Base-by-base conservation (phyloP, 495 filamentous ascomycete genomes). In the Hypoxylon perforatum region DNA sequence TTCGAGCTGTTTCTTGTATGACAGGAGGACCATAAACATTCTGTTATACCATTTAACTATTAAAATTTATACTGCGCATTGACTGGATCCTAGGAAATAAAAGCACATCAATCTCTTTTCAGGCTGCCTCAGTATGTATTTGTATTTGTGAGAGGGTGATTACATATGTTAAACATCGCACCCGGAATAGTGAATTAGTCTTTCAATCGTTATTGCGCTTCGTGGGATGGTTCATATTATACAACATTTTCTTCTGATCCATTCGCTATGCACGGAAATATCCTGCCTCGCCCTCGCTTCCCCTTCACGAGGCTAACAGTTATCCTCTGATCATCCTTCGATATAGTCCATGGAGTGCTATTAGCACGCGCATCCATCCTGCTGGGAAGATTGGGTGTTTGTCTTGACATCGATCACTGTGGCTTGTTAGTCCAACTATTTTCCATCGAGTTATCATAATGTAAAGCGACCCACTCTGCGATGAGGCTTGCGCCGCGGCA, bases 391-490 rank as follows among this genome's bases (percentile, higher is more conserved):
- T 65, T 90, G 84, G 67, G 85, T 86, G 54, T 89, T 93, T 69
- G 94, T 96, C 72, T 94, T 94, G 65, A 97, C 94, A 80, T 97
- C 93, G 73, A 97, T 96, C 92, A 94, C 91, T 94, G 65, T 12
- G 44, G 55, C 46, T 54, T 33, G 64, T 76, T 61, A 74, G 69
- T 30, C 36, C 25, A 49, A 64, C 54, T 49, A 52, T 61, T 36
- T 65, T 60, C 64, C 67, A 68, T 41, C 35, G 59, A 19, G 61
- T 45, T 45, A 5, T 28, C 8, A 22, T 52, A 51, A 47, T 18
- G 42, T 28, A 58, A 2, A 38, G 7, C 33, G 33, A 78, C 83
- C 61, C 67, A 88, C 86, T 91, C 78, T 87, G 87, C 80, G 85
- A 92, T 53, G 90, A 85, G 49, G 81, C 80, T 73, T 85, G 82